Evolutionary conservation across 2,329 filamentous ascomycete genomes (phyloP), one percentile per base, ranked within the genome.

Genomic region (Aspergillus carbonarius): DNA sequence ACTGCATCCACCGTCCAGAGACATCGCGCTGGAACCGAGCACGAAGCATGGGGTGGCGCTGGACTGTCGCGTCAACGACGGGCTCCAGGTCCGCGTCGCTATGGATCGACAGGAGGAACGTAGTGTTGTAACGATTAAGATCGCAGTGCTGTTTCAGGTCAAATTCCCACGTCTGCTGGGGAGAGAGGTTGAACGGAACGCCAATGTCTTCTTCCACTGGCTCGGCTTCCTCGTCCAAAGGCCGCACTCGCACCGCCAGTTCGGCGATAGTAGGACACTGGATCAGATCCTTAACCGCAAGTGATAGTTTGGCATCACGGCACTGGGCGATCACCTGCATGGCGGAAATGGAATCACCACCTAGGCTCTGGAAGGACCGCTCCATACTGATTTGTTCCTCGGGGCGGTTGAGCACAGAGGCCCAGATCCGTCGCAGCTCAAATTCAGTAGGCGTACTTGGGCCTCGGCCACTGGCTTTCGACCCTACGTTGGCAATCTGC

Each of bases 321-420:
- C 48, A 53, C 30, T 40, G 39, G 17, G 54, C 39, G 27, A 57
- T 37, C 2, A 62, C 49, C 23, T 55, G 51, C 61, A 62, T 60
- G 17, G 56, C 61, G 17, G 59, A 52, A 37, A 62, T 61, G n/a
- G 60, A 63, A 35, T 61, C 60, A n/a, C 60, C 60, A 5, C 60
- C 60, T 3, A 42, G 83, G 83, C 52, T 76, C 69, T 3, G 75
- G 69, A 32, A 78, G 73, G 44, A 64, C 32, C 8, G 80, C 79
- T 9, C 79, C 79, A 64, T 86, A 82, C 12, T 88, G 77, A 9
- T 85, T 12, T 50, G 40, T 12, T 9, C 49, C 12, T 18, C n/a
- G 1, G 59, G 39, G 76, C 68, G 83, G 86, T 0, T 84, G 83
- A 60, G 49, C 40, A 67, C 63, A 50, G 57, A 55, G 3, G 51